phyloP scores from a whole-genome alignment of 2,329 filamentous ascomycete genomes.

The Ceratocystis papillata region DNA sequence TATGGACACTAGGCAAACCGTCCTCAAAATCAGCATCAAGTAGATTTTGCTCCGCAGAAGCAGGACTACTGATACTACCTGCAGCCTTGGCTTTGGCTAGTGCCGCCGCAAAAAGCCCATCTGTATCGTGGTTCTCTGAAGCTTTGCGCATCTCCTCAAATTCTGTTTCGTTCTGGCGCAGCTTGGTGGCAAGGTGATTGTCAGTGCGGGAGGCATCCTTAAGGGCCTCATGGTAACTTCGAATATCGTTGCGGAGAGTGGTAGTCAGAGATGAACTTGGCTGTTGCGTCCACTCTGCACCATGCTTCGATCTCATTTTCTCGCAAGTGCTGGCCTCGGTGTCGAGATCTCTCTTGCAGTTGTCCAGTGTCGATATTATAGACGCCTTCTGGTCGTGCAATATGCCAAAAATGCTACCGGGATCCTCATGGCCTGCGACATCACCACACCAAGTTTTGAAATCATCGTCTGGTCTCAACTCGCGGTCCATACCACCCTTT shows the following conservation, averaged over 20 bases:
- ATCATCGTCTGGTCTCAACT: constrained; percentile 71
- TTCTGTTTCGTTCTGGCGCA: constrained; percentile 74
- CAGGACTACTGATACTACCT: constrained; percentile 49
- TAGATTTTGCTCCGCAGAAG: constrained; percentile 60
- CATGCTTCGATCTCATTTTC: constrained; percentile 98
- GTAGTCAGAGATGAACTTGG: constrained; percentile 82
- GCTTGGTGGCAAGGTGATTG: constrained; percentile 66
- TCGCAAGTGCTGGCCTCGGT: constrained; percentile 97
- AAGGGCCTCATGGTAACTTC: constrained; percentile 76
- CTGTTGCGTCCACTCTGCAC: constrained; percentile 91
- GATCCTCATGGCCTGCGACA: constrained; percentile 73
- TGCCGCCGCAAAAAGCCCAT: constrained; percentile 77
- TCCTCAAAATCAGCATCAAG: constrained; percentile 90
- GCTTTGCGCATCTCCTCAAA: constrained; percentile 94
- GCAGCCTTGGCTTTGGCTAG: constrained; percentile 67
- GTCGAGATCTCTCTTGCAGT: constrained; percentile 77
- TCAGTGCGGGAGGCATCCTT: constrained; percentile 85
- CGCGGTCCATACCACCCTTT: constrained; percentile 81
- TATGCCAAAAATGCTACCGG: constrained; percentile 65
- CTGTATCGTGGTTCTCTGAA: constrained; percentile 73
- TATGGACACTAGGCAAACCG: constrained; percentile 64
- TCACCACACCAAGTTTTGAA: constrained; percentile 93
- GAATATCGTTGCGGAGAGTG: constrained; percentile 75
- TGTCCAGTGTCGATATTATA: constrained; percentile 62
- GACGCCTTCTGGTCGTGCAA: constrained; percentile 66